phyloP scores from a whole-genome alignment of 2,329 filamentous ascomycete species.

The Pseudogymnoascus sp. region DNA sequence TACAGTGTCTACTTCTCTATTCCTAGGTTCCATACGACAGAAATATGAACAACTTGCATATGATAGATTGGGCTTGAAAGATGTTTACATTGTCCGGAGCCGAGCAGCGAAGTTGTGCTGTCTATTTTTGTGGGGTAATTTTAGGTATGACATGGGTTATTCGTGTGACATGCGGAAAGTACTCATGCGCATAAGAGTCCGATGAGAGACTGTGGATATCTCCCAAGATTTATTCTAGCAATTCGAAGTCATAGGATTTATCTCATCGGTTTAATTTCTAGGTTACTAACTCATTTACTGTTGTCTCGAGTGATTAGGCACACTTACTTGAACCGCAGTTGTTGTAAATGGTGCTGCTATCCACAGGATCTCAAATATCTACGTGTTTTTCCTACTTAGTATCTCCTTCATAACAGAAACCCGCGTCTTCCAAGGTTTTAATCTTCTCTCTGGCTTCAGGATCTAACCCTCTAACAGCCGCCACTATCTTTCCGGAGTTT shows the following conservation, averaged over 20 bases:
- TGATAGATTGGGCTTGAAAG: neutral
- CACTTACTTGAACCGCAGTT: too few relatives aligned
- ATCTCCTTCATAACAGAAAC: conserved; percentile 59
- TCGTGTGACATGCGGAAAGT: too few relatives aligned
- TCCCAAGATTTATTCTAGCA: too few relatives aligned
- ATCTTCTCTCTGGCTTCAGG: conserved; percentile 60
- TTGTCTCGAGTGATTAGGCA: too few relatives aligned
- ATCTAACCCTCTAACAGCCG: conserved; percentile 35
- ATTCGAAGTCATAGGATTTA: too few relatives aligned
- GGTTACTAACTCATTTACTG: too few relatives aligned
- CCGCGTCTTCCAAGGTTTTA: conserved; percentile 56
- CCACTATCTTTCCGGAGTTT: neutral
- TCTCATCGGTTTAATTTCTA: too few relatives aligned
- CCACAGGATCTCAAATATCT: neutral
- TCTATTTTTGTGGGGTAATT: neutral
- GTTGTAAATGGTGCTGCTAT: too few relatives aligned
- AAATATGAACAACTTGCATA: neutral
- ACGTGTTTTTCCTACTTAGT: conserved; percentile 31
- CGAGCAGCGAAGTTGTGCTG: neutral
- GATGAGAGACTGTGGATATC: too few relatives aligned
- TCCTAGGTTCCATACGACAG: neutral
- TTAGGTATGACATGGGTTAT: too few relatives aligned
- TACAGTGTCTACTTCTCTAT: neutral
- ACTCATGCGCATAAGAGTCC: too few relatives aligned
- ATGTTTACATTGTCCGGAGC: neutral